Evolutionary conservation across 139 green algal species (phyloP).

Genomic region (Haematococcus lacustris): DNA sequence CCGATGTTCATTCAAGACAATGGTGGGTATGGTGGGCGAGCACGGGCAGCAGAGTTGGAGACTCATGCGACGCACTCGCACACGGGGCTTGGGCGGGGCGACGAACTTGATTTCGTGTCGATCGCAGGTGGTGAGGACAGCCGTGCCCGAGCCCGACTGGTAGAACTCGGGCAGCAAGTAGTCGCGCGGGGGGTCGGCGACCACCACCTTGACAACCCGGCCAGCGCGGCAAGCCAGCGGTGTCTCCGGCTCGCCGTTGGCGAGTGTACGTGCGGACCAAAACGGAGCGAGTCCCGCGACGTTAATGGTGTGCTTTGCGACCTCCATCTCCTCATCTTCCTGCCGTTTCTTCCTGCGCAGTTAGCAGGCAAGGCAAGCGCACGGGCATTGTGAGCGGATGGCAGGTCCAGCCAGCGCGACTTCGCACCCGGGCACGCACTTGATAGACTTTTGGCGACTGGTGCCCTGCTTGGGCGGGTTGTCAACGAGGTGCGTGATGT

Average conservation of each 20-base stretch:
- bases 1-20: no score
- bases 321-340: not conserved
- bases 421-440: no score
- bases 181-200: slow-evolving; percentile 4
- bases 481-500: slow-evolving; percentile 15
- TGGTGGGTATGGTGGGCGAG: no score
- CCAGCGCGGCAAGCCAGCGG: slow-evolving; percentile 11
- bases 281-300: slow-evolving; percentile 2
- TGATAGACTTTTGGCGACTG: no score
- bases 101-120: slow-evolving; percentile 23
- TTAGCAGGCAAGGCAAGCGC: no score
- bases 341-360: not conserved
- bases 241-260: not conserved
- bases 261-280: not conserved
- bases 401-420: no score
- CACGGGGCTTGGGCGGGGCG: slow-evolving; percentile 14
- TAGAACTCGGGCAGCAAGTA: slow-evolving; percentile 20
- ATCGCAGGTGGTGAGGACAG: slow-evolving; percentile 15
- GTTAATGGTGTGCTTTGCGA: not conserved
- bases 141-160: slow-evolving; percentile 6
- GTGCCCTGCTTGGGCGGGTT: not conserved
- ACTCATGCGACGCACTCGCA: no score
- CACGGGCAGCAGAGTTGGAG: no score
- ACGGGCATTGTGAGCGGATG: no score
- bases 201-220: slow-evolving; percentile 12